Evolutionary conservation across 352 stramenopile genomes (phyloP).

Genomic region (Phytopythium sindhum): DNA sequence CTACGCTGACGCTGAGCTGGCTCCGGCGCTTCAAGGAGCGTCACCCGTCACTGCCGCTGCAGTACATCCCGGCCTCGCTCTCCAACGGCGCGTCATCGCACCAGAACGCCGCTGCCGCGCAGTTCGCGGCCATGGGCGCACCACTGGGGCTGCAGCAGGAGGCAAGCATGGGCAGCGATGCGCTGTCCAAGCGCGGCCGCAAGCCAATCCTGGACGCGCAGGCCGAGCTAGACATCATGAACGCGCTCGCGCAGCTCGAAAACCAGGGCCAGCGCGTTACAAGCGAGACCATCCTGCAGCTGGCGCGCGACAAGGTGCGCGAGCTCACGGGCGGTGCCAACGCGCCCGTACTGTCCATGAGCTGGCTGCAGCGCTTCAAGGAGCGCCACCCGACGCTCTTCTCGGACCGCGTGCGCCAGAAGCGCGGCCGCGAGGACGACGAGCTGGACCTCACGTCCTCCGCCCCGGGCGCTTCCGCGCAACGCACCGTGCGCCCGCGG

Average conservation of each 20-base stretch:
- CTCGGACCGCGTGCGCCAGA: slow-evolving; percentile 9
- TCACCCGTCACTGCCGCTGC: slow-evolving; percentile 4
- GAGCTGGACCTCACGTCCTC: background rate
- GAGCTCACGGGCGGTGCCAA: background rate
- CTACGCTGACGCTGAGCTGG: slow-evolving; percentile 6
- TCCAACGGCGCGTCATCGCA: background rate
- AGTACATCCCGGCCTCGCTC: background rate
- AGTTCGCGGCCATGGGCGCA: background rate
- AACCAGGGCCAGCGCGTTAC: slow-evolving; percentile 7
- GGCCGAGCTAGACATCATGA: slow-evolving; percentile 10
- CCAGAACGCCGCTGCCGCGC: background rate
- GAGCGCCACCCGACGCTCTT: slow-evolving; percentile 10
- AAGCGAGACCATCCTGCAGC: slow-evolving; percentile 8
- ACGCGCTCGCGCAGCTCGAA: background rate
- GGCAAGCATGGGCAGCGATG: background rate
- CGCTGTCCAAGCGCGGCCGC: slow-evolving; percentile 9
- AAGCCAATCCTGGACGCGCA: slow-evolving; percentile 7
- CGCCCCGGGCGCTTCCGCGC: background rate
- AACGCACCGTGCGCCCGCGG: background rate
- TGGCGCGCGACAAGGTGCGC: slow-evolving; percentile 9
- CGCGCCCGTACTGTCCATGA: slow-evolving; percentile 5
- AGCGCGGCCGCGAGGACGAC: slow-evolving; percentile 9
- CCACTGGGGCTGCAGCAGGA: background rate
- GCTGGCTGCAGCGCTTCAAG: slow-evolving; percentile 12
- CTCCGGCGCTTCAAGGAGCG: slow-evolving; percentile 11